phyloP scores from a whole-genome alignment of 176 grass and related monocot species.

The Elymus sibiricus region DNA sequence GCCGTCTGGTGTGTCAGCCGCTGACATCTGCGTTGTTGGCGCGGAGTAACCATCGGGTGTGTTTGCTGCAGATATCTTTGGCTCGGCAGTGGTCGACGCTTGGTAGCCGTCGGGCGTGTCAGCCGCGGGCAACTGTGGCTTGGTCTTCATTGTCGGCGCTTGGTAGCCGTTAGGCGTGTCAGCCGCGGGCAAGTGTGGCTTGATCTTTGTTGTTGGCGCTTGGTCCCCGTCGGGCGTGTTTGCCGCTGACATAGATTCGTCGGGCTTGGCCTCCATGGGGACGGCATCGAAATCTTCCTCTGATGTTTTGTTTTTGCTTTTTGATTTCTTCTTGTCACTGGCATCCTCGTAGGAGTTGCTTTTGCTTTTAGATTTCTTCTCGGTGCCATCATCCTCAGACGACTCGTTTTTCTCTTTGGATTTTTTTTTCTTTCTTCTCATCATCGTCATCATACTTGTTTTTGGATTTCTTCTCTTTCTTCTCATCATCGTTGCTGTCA shows the following conservation, averaged over 20 bases:
- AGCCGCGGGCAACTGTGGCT: not conserved
- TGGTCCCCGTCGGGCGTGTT: not conserved
- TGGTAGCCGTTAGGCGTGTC: not conserved
- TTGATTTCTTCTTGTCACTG: not conserved
- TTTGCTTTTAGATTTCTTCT: slow-evolving; percentile 4
- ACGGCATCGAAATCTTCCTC: not conserved
- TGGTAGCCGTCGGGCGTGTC: too few species aligned
- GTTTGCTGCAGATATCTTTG: too few species aligned
- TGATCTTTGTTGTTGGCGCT: too few species aligned
- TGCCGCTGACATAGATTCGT: not conserved
- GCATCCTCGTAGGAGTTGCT: not conserved
- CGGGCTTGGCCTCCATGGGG: not conserved
- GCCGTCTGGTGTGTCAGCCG: not conserved
- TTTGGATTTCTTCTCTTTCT: not conserved
- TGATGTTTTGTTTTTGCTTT: not conserved
- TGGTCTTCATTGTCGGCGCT: not conserved
- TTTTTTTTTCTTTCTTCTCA: not conserved
- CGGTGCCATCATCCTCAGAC: not conserved
- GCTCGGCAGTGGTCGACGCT: too few species aligned
- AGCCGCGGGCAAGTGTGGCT: not conserved
- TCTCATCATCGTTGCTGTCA: not conserved
- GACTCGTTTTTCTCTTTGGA: not conserved
- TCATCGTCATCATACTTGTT: not conserved
- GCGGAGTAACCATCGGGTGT: too few species aligned
- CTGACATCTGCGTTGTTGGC: not conserved